A percentile compares a stretch with the other conserved stretches of the same genome.
Conservation (phyloP, 2,329 filamentous ascomycete species). For the Ambrosiella cleistominuta region DNA sequence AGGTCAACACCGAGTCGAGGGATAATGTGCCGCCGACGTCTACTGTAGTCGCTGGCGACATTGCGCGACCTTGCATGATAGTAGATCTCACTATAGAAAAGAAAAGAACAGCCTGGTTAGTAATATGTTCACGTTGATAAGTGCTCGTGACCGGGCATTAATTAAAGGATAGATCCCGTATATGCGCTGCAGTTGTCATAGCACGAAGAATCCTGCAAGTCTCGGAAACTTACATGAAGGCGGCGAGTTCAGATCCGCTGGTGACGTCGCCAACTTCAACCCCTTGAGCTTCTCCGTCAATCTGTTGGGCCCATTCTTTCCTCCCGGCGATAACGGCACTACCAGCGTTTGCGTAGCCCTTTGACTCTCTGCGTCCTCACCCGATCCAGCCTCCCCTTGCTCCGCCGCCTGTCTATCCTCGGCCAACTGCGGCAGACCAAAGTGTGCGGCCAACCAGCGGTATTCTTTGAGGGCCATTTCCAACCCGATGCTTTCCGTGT, state of each 20-base stretch:
- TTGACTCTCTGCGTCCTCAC: not conserved
- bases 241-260: conserved; percentile 10
- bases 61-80: conserved; percentile 12
- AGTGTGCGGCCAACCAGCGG: conserved; percentile 71
- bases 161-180: not conserved
- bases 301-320: conserved; percentile 1
- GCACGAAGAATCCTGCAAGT: not conserved
- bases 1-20: conserved; percentile 7
- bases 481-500: conserved; percentile 65
- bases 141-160: too few species aligned
- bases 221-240: conserved; percentile 8
- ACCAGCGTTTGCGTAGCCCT: not conserved
- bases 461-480: conserved; percentile 73
- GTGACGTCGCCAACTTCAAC: conserved; percentile 12
- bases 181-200: not conserved
- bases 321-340: not conserved
- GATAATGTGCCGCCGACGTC: conserved; percentile 8
- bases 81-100: conserved; percentile 8
- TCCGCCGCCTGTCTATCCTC: conserved; percentile 21
- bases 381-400: conserved; percentile 7
- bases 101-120: not conserved
- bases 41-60: conserved; percentile 7
- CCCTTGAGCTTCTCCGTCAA: conserved; percentile 12
- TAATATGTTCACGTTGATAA: not conserved
- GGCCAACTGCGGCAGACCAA: conserved; percentile 34